Evolutionary conservation across 2,329 filamentous ascomycete species (phyloP).

Genomic region (Falciphora oryzae): DNA sequence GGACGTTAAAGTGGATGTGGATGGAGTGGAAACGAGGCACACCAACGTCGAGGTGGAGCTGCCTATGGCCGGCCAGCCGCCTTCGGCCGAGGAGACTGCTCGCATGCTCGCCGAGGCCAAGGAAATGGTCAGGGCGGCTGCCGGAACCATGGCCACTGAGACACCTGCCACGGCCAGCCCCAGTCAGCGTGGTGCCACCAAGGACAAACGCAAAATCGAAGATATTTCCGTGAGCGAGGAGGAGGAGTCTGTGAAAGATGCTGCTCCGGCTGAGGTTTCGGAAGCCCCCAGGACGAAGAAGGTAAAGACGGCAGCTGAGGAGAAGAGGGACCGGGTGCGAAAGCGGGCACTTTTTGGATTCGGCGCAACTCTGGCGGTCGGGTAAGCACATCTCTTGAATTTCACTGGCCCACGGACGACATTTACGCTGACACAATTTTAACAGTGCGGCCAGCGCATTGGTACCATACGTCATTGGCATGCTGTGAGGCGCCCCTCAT

Average conservation of each 20-base stretch:
- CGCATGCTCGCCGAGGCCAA: slow-evolving; percentile 82
- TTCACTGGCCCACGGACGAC: slow-evolving; percentile 2
- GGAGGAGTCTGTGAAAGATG: slow-evolving; percentile 26
- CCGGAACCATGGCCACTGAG: slow-evolving; percentile 33
- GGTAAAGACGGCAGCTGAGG: slow-evolving; percentile 71
- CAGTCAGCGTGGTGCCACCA: slow-evolving; percentile 32
- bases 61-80: slow-evolving; percentile 61
- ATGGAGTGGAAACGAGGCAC: slow-evolving; percentile 60
- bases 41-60: slow-evolving; percentile 73
- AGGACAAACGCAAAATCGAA: slow-evolving; percentile 67
- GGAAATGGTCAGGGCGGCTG: slow-evolving; percentile 73
- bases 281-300: slow-evolving; percentile 52
- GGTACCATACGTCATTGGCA: slow-evolving; percentile 21
- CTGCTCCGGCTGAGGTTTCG: slow-evolving; percentile 44
- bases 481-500: slow-evolving; percentile 15
- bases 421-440: background rate
- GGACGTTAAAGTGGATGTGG: slow-evolving; percentile 46
- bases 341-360: slow-evolving; percentile 81
- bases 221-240: slow-evolving; percentile 64
- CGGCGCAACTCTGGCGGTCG: slow-evolving; percentile 79
- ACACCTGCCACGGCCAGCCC: slow-evolving; percentile 16
- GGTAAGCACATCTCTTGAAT: slow-evolving; percentile 55
- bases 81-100: slow-evolving; percentile 70
- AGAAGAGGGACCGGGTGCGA: slow-evolving; percentile 81
- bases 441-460: slow-evolving; percentile 18